Evolutionary conservation across 208 protist species (phyloP).

Genomic region (Leishmania arabica): DNA sequence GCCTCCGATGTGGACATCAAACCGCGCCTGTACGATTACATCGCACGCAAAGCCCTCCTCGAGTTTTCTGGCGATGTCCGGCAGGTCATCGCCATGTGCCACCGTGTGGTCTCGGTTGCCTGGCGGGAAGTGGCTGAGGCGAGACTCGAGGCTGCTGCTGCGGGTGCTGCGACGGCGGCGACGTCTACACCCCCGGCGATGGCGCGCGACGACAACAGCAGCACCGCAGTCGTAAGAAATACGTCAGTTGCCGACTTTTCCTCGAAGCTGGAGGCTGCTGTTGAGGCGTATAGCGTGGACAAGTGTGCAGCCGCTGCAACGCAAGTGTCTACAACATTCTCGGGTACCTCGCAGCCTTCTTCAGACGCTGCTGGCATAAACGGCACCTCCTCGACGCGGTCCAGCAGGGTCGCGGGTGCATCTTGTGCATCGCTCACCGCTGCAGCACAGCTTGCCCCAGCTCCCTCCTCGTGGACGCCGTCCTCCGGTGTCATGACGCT

Average conservation of each 20-base stretch:
- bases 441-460: background rate
- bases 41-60: constrained; percentile 60
- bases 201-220: background rate
- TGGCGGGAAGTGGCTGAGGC: constrained; percentile 37
- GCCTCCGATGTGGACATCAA: constrained; percentile 38
- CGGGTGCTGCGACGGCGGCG: background rate
- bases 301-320: background rate
- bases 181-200: background rate
- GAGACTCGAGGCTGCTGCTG: background rate
- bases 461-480: background rate
- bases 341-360: background rate
- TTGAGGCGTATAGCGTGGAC: constrained; percentile 20
- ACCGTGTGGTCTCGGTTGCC: constrained; percentile 55
- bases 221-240: background rate
- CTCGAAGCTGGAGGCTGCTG: constrained; percentile 29
- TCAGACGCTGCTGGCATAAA: constrained; percentile 2
- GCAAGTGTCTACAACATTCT: background rate
- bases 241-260: constrained; percentile 1
- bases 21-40: constrained; percentile 59
- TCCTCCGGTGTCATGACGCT: constrained; percentile 39
- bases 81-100: constrained; percentile 71
- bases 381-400: constrained; percentile 16
- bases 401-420: constrained; percentile 3
- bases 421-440: background rate
- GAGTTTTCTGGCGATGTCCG: constrained; percentile 75